Conservation (phyloP, 1,284 basidiomycete genomes). For the Microbotryum saponariae region DNA sequence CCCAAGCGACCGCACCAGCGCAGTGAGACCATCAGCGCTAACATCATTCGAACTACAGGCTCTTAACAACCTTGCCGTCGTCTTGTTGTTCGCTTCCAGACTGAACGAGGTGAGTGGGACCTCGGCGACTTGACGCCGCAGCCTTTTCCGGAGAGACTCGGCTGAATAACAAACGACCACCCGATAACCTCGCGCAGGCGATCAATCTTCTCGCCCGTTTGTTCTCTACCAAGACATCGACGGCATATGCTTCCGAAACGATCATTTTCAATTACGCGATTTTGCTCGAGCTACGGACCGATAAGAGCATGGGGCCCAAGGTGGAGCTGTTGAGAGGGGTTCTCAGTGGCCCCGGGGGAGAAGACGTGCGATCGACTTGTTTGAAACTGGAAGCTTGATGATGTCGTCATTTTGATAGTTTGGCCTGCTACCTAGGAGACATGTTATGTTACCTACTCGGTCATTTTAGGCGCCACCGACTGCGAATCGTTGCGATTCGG, state of each 20-base stretch:
- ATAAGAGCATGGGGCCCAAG: slow-evolving; percentile 5
- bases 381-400: too few relatives aligned
- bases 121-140: too few relatives aligned
- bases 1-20: slow-evolving; percentile 7
- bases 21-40: too few relatives aligned
- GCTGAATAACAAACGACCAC: slow-evolving; percentile 9
- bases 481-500: too few relatives aligned
- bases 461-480: too few relatives aligned
- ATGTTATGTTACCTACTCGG: too few relatives aligned
- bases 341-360: too few relatives aligned
- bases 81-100: slow-evolving; percentile 58
- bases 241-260: slow-evolving; percentile 4
- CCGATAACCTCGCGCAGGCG: slow-evolving; percentile 1
- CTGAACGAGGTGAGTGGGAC: slow-evolving; percentile 52
- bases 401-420: too few relatives aligned
- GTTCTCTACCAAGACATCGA: background rate
- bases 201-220: slow-evolving; percentile 2
- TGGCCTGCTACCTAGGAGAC: too few relatives aligned
- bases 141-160: too few relatives aligned
- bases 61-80: slow-evolving; percentile 67
- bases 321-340: slow-evolving; percentile 1
- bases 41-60: slow-evolving; percentile 46
- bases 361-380: too few relatives aligned
- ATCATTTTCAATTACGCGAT: slow-evolving; percentile 9
- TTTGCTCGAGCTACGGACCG: slow-evolving; percentile 10